Base-by-base conservation (phyloP, 2,329 filamentous ascomycete genomes). In the Aspergillus sp. region DNA sequence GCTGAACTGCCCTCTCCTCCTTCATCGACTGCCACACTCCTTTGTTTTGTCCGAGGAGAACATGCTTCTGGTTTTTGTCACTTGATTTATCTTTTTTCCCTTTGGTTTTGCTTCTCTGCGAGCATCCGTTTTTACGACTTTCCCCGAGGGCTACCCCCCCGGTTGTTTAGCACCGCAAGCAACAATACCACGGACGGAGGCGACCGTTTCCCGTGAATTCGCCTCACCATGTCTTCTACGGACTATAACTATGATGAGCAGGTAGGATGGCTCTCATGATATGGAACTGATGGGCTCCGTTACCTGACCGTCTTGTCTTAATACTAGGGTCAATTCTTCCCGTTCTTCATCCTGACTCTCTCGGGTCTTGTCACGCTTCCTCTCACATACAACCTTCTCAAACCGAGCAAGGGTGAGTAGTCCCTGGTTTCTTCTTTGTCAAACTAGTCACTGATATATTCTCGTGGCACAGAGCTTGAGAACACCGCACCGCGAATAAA, bases 201-300 rank as follows among this genome's bases (percentile, higher is more conserved):
- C 60, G 51, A 59, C 56, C 58, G 56, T 61, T 59, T 53, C 48
- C 52, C 50, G 49, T 61, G 51, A 63, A 56, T 39, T 50, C 51
- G 45, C 52, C 54, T 54, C 62, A 65, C 45, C 46, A 83, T 75
- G 67, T 93, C 19, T 19, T 19, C 93, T 83, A 90, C 87, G 62
- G 91, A 97, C 71, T 98, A 98, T 78, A 94, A 88, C 61, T 98
- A 98, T 75, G 93, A 98, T 79, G 88, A 95, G 66, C 83, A 93
- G 81, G 85, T 86, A 65, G 52, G 69, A 27, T 33, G 13, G 29
- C 7, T 11, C 12, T 35, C 37, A 31, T 40, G 26, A 37, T 6
- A 33, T 26, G 6, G 30, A 35, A 3, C 11, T 8, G 6, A 8
- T 12, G 19, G 19, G 19, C 11, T 8, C 33, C 11, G 11, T 7